A percentile compares a stretch with the other conserved stretches of the same genome.
Evolutionary conservation across 495 filamentous ascomycete genomes (phyloP).

Genomic region (Penicillium canescens): DNA sequence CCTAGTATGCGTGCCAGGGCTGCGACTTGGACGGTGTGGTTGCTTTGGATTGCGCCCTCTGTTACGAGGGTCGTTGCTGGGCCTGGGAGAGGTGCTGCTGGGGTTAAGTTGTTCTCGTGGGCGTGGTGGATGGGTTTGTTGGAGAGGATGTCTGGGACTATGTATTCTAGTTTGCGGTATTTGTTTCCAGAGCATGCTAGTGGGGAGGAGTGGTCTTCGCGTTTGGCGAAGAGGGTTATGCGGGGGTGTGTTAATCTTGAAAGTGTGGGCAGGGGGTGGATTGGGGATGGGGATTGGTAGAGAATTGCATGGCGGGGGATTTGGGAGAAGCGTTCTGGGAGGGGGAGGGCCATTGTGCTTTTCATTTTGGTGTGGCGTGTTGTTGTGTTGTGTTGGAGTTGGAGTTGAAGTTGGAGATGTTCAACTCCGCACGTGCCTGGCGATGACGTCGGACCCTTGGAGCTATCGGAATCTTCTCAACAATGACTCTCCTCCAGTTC

Average conservation of each 20-base stretch:
- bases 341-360: slow-evolving; percentile 6
- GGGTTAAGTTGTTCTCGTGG: slow-evolving; percentile 21
- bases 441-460: slow-evolving; percentile 3
- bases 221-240: slow-evolving; percentile 35
- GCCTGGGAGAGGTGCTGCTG: neutral
- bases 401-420: neutral
- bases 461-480: neutral
- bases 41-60: slow-evolving; percentile 44
- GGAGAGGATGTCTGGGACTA: slow-evolving; percentile 38
- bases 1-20: slow-evolving; percentile 30
- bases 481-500: slow-evolving; percentile 40
- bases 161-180: slow-evolving; percentile 47
- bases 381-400: neutral
- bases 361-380: neutral
- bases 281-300: slow-evolving; percentile 34
- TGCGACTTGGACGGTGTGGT: slow-evolving; percentile 43
- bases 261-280: slow-evolving; percentile 31
- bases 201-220: slow-evolving; percentile 42
- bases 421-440: neutral
- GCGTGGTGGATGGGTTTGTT: slow-evolving; percentile 12
- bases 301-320: slow-evolving; percentile 34
- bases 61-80: slow-evolving; percentile 36
- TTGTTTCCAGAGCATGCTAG: slow-evolving; percentile 43
- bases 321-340: slow-evolving; percentile 29
- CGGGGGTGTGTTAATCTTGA: slow-evolving; percentile 8